These are phyloP conservation scores for Cephalotrichum gorgonifer DNA, from an alignment of 2,329 filamentous ascomycete genomes.

Conservation along the genomic window DNA sequence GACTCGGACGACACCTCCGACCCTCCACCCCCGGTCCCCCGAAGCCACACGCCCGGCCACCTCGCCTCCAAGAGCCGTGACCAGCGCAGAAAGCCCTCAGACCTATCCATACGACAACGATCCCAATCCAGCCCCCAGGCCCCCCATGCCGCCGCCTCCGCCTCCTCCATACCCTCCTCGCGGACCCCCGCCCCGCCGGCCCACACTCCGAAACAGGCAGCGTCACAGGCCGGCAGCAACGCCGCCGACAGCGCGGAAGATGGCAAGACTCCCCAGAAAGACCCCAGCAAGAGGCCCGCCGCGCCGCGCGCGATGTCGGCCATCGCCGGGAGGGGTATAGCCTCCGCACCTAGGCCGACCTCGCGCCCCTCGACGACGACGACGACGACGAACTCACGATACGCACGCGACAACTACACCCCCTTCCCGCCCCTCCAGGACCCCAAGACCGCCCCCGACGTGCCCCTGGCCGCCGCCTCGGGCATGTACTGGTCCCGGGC, in stretches of 20 bases:
- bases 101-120: conserved; percentile 42
- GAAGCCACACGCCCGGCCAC: conserved; percentile 54
- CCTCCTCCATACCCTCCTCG: conserved; percentile 13
- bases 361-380: conserved; percentile 3
- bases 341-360: conserved; percentile 10
- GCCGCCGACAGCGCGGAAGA: conserved; percentile 11
- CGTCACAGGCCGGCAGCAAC: conserved; percentile 11
- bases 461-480: conserved; percentile 52
- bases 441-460: conserved; percentile 45
- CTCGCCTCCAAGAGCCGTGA: conserved; percentile 47
- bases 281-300: conserved; percentile 24
- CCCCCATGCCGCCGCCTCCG: conserved; percentile 6
- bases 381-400: conserved; percentile 11
- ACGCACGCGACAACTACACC: conserved; percentile 29
- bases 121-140: conserved; percentile 33
- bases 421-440: conserved; percentile 48
- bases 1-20: conserved; percentile 23
- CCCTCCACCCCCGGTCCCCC: conserved; percentile 27
- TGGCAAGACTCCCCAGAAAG: conserved; percentile 15
- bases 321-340: conserved; percentile 24
- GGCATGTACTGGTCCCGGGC: conserved; percentile 66
- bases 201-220: conserved; percentile 13
- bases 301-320: conserved; percentile 44
- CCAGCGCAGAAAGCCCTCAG: conserved; percentile 37
- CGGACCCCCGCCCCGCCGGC: conserved; percentile 8